These are phyloP conservation scores for Tylopilus intermedius DNA, from an alignment of 768 basidiomycete genomes.

Conservation along the genomic window DNA sequence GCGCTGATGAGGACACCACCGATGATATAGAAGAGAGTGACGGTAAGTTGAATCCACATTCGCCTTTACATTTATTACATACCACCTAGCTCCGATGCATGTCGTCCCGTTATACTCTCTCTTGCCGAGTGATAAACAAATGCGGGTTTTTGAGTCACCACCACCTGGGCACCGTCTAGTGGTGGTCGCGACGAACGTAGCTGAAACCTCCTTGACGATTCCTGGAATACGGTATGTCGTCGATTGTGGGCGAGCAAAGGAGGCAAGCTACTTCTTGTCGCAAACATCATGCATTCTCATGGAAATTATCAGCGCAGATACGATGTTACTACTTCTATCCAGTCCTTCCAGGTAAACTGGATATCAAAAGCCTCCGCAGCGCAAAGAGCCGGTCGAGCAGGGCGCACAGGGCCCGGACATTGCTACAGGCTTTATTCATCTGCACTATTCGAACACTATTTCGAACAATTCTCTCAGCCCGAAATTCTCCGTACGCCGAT, in stretches of 20 bases:
- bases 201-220: conserved; percentile 95
- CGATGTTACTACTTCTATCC: conserved; percentile 63
- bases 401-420: conserved; percentile 96
- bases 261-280: conserved; percentile 43
- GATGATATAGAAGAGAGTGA: conserved; percentile 65
- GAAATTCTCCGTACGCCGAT: conserved; percentile 96
- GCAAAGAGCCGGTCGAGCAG: conserved; percentile 93
- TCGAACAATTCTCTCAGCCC: conserved; percentile 79
- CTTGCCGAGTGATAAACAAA: conserved; percentile 88
- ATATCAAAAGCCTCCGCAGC: conserved; percentile 92
- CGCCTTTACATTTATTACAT: conserved; percentile 1
- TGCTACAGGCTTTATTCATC: conserved; percentile 97
- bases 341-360: conserved; percentile 48
- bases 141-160: conserved; percentile 84
- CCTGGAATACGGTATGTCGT: conserved; percentile 98
- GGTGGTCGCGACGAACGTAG: conserved; percentile 93
- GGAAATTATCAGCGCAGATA: conserved; percentile 60
- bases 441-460: conserved; percentile 89
- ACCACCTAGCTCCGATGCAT: conserved; percentile 76
- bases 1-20: conserved; percentile 56
- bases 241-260: conserved; percentile 92
- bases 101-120: conserved; percentile 92
- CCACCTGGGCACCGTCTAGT: conserved; percentile 81
- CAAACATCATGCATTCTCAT: background rate
- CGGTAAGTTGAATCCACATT: conserved; percentile 36